A percentile compares a stretch with the other conserved stretches of the same genome.
These are phyloP conservation scores for Cladosporium velox DNA, from an alignment of 2,329 filamentous ascomycete species.

Conservation along the genomic window DNA sequence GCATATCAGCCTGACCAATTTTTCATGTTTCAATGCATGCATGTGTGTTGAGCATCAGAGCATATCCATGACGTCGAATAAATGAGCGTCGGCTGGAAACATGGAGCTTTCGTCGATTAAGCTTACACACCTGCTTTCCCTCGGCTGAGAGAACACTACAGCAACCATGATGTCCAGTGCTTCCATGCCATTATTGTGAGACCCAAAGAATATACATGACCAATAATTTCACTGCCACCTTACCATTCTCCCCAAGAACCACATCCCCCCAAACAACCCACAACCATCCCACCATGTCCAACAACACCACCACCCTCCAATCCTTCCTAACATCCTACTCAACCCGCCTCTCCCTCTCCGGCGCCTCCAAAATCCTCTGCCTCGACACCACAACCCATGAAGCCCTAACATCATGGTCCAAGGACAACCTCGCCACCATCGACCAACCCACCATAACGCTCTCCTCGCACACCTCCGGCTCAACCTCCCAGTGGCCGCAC, in stretches of 20 bases:
- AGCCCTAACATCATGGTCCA: slow-evolving; percentile 9
- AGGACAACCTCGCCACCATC: slow-evolving; percentile 1
- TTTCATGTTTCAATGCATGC: neutral
- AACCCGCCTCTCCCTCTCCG: slow-evolving; percentile 17
- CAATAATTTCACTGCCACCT: neutral
- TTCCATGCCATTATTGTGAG: neutral
- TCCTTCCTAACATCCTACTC: slow-evolving; percentile 17
- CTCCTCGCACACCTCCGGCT: neutral
- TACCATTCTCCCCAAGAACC: neutral
- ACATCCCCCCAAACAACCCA: neutral
- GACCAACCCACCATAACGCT: slow-evolving; percentile 10
- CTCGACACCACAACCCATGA: slow-evolving; percentile 2
- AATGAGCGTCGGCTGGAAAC: slow-evolving; percentile 1
- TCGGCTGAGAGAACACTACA: slow-evolving; percentile 2
- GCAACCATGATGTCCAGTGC: neutral
- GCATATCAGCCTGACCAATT: neutral
- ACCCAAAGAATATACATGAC: neutral
- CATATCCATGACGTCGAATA: neutral
- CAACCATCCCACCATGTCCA: neutral
- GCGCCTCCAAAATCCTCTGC: slow-evolving; percentile 21
- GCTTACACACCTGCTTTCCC: neutral
- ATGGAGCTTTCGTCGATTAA: slow-evolving; percentile 3
- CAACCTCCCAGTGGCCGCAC: slow-evolving; percentile 12
- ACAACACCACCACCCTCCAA: slow-evolving; percentile 1
- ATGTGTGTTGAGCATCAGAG: neutral